Conservation (phyloP, 2,329 filamentous ascomycete species). For the Aspergillus hiratsukae region DNA sequence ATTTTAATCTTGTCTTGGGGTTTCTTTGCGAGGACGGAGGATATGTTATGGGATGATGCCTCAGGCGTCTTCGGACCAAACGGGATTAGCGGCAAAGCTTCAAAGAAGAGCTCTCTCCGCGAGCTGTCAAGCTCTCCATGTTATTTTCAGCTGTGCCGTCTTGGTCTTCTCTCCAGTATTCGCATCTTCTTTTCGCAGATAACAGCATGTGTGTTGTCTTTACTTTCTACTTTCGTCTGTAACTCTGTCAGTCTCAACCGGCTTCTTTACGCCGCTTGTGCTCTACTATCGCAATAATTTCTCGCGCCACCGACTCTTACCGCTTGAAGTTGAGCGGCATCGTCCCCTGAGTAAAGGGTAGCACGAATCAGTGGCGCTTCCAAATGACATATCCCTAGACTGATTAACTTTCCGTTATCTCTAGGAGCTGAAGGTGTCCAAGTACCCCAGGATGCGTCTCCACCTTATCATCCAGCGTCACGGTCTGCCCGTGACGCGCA, state of each 20-base stretch:
- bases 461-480: constrained; percentile 69
- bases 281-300: not conserved
- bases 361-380: not conserved
- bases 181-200: not conserved
- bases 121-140: not conserved
- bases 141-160: not conserved
- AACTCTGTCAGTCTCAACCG: not conserved
- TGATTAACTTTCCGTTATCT: not conserved
- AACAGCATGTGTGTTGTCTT: not conserved
- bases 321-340: not conserved
- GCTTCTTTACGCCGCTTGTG: not conserved
- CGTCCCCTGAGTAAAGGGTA: not conserved
- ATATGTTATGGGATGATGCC: not conserved
- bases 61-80: constrained; percentile 5
- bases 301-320: not conserved
- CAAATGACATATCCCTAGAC: not conserved
- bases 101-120: not conserved
- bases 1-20: not conserved
- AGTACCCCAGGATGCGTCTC: constrained; percentile 57
- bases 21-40: not conserved
- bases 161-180: not conserved
- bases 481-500: constrained; percentile 64
- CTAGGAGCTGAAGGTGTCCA: not conserved
- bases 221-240: not conserved
- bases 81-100: constrained; percentile 5